phyloP scores from a whole-genome alignment of 768 basidiomycete genomes.

The Galerina sulciceps region DNA sequence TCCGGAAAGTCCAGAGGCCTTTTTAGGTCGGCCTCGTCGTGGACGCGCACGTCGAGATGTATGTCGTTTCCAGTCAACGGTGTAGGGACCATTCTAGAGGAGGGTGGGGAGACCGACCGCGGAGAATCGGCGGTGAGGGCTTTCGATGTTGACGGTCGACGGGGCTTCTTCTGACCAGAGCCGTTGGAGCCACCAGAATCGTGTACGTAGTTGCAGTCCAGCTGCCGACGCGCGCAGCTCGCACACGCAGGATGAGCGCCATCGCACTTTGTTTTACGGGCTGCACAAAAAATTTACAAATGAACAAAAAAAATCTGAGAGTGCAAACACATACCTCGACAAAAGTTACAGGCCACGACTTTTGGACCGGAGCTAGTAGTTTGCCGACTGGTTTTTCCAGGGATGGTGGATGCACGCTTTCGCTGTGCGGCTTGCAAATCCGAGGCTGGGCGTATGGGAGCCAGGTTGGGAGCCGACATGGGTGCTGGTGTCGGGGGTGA shows the following conservation, averaged over 20 bases:
- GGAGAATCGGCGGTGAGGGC: conserved; percentile 38
- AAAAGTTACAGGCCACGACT: conserved; percentile 88
- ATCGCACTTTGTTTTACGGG: conserved; percentile 89
- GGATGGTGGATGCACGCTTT: conserved; percentile 71
- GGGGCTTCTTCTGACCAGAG: conserved; percentile 47
- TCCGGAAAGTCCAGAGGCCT: conserved; percentile 59
- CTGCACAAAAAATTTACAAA: conserved; percentile 38
- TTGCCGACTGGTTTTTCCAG: conserved; percentile 62
- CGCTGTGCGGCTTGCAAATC: conserved; percentile 71
- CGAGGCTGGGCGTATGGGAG: conserved; percentile 67
- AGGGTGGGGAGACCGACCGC: conserved; percentile 58
- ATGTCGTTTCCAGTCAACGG: conserved; percentile 44
- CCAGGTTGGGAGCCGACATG: conserved; percentile 68
- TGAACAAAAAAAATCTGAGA: background rate
- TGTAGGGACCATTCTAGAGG: conserved; percentile 58
- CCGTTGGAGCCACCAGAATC: conserved; percentile 47
- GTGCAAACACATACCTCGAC: conserved; percentile 64
- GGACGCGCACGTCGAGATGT: conserved; percentile 41
- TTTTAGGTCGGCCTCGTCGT: conserved; percentile 63
- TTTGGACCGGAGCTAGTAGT: conserved; percentile 77
- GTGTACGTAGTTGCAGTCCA: conserved; percentile 83
- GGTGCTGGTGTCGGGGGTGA: conserved; percentile 58
- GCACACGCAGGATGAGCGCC: conserved; percentile 85
- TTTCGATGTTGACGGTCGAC: conserved; percentile 61
- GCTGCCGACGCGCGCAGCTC: conserved; percentile 76